Conservation (phyloP, 2,329 filamentous ascomycete species). For the Setomelanomma holmii region DNA sequence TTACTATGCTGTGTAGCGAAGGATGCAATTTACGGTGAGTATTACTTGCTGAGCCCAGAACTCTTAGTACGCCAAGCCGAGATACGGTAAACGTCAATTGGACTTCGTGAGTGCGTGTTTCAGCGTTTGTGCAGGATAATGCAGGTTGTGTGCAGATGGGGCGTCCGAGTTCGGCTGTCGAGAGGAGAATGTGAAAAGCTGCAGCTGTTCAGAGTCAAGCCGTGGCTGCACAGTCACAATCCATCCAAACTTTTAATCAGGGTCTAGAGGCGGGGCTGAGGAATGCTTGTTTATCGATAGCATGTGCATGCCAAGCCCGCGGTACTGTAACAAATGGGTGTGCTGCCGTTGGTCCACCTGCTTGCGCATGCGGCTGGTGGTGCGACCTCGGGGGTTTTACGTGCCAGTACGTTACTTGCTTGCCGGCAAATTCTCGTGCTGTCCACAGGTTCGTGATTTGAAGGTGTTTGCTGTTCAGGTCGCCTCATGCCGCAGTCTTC, state of each 20-base stretch:
- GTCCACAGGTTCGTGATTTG: too few relatives aligned
- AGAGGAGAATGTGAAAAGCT: background rate
- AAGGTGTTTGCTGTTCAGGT: background rate
- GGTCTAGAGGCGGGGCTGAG: slow-evolving; percentile 7
- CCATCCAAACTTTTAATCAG: slow-evolving; percentile 7
- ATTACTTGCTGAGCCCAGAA: slow-evolving; percentile 1
- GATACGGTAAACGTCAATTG: slow-evolving; percentile 5
- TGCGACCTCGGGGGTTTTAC: background rate
- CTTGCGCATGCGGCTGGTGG: background rate
- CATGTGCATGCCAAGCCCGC: background rate
- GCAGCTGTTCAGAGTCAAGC: background rate
- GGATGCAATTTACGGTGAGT: slow-evolving; percentile 1
- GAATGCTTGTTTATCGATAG: slow-evolving; percentile 9
- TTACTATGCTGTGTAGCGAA: background rate
- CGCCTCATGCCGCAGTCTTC: slow-evolving; percentile 1
- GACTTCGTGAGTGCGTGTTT: background rate
- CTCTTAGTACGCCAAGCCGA: background rate
- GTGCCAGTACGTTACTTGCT: background rate
- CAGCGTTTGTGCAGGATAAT: background rate
- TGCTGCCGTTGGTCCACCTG: slow-evolving; percentile 5
- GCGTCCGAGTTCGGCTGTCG: slow-evolving; percentile 9
- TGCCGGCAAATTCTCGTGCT: background rate
- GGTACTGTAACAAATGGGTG: background rate
- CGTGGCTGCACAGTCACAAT: slow-evolving; percentile 4
- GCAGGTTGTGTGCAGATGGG: background rate